phyloP scores from a whole-genome alignment of 148 eudicot genomes.

The Pharnaceum exiguum region DNA sequence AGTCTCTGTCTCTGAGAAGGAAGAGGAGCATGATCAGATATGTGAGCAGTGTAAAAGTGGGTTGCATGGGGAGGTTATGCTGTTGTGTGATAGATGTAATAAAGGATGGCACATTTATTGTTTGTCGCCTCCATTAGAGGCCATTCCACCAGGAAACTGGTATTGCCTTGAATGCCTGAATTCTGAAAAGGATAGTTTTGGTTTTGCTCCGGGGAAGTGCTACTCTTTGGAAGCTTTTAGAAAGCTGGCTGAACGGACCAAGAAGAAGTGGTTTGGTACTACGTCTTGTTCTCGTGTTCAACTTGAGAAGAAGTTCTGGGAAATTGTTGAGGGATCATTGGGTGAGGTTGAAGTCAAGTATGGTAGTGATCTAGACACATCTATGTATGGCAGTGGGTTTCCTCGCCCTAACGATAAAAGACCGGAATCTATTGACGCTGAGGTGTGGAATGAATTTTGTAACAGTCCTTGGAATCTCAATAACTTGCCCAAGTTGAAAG shows the following conservation, averaged over 20 bases:
- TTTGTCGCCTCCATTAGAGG: conserved; percentile 85
- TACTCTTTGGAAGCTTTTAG: conserved; percentile 78
- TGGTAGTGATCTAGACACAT: conserved; percentile 97
- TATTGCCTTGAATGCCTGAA: conserved; percentile 94
- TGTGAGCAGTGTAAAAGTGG: conserved; percentile 95
- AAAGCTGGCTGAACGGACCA: conserved; percentile 82
- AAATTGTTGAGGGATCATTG: conserved; percentile 85
- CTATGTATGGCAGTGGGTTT: conserved; percentile 92
- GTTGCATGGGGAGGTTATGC: conserved; percentile 96
- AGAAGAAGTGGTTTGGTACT: conserved; percentile 97
- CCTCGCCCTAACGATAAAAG: conserved; percentile 62
- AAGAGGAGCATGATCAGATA: conserved; percentile 69
- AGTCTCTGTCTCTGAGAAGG: conserved; percentile 36
- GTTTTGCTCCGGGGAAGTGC: conserved; percentile 87
- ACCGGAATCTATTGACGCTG: conserved; percentile 54
- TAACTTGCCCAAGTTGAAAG: conserved; percentile 87
- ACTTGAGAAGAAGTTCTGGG: conserved; percentile 97
- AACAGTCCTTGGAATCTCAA: conserved; percentile 97
- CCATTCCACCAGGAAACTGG: conserved; percentile 87
- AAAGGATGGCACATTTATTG: conserved; percentile 97
- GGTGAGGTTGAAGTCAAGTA: conserved; percentile 97
- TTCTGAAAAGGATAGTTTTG: conserved; percentile 85
- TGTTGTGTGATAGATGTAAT: conserved; percentile 93
- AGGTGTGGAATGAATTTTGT: conserved; percentile 72
- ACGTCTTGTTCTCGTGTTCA: conserved; percentile 58